Conservation (phyloP, 2,329 filamentous ascomycete genomes). For the Mariannaea sp. region DNA sequence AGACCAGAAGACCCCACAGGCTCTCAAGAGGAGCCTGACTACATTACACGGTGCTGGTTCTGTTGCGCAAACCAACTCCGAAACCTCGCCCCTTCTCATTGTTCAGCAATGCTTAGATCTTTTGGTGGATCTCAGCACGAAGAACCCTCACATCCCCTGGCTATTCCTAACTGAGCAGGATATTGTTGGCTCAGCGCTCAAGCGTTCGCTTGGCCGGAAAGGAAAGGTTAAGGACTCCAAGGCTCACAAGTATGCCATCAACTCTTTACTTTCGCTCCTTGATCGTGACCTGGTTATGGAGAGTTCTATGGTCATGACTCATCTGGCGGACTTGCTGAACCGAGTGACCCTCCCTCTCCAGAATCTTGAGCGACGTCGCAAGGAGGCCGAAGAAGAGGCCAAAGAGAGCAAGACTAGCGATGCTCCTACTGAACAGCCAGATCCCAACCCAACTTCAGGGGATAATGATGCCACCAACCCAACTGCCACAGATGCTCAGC, state of each 20-base stretch:
- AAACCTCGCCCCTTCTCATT: slow-evolving; percentile 91
- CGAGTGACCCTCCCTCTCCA: slow-evolving; percentile 87
- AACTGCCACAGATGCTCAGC: slow-evolving; percentile 38
- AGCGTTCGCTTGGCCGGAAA: slow-evolving; percentile 77
- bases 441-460: slow-evolving; percentile 43
- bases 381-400: slow-evolving; percentile 66
- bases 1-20: slow-evolving; percentile 77
- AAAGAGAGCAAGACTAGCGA: slow-evolving; percentile 46
- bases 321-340: slow-evolving; percentile 83
- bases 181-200: slow-evolving; percentile 71
- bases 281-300: slow-evolving; percentile 97
- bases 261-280: slow-evolving; percentile 83
- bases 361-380: slow-evolving; percentile 80
- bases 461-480: slow-evolving; percentile 22
- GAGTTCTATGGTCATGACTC: slow-evolving; percentile 95
- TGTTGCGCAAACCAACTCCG: slow-evolving; percentile 67
- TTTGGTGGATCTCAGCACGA: slow-evolving; percentile 79
- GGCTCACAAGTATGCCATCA: slow-evolving; percentile 86
- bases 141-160: slow-evolving; percentile 84
- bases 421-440: slow-evolving; percentile 20
- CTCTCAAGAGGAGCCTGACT: slow-evolving; percentile 75
- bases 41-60: slow-evolving; percentile 53
- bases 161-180: slow-evolving; percentile 97
- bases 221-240: slow-evolving; percentile 86
- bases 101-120: slow-evolving; percentile 93